Evolutionary conservation across 768 basidiomycete species (phyloP).

Genomic region (Gloeostereum incarnatum): DNA sequence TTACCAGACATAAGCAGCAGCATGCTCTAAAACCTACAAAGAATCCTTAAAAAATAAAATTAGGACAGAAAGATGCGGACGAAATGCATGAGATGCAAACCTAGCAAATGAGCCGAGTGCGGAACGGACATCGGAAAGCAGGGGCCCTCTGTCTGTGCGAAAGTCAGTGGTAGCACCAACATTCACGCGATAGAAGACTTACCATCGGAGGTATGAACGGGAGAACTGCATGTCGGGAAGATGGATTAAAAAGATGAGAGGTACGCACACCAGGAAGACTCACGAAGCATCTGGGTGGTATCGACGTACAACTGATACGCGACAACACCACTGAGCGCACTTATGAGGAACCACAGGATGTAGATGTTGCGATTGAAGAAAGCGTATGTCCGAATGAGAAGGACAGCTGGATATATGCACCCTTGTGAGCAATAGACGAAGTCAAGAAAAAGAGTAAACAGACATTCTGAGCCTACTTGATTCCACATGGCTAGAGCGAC

Average conservation of each 20-base stretch:
- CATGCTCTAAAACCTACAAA: slow-evolving; percentile 32
- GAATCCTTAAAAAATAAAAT: slow-evolving; percentile 29
- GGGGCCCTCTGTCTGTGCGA: slow-evolving; percentile 42
- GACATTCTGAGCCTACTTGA: slow-evolving; percentile 76
- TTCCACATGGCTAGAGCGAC: slow-evolving; percentile 84
- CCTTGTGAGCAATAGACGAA: slow-evolving; percentile 5
- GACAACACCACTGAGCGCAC: slow-evolving; percentile 62
- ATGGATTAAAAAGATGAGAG: slow-evolving; percentile 5
- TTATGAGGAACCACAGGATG: slow-evolving; percentile 53
- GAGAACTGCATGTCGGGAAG: slow-evolving; percentile 35
- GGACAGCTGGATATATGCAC: slow-evolving; percentile 41
- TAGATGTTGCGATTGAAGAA: slow-evolving; percentile 76
- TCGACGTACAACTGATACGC: slow-evolving; percentile 79
- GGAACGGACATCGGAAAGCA: slow-evolving; percentile 79
- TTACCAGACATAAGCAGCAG: background rate
- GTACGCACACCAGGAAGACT: background rate
- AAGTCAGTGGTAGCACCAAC: background rate
- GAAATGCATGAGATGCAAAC: slow-evolving; percentile 25
- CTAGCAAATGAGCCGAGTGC: slow-evolving; percentile 74
- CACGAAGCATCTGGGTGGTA: slow-evolving; percentile 69
- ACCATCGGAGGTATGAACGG: slow-evolving; percentile 58
- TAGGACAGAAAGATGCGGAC: slow-evolving; percentile 3
- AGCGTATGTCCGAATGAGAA: slow-evolving; percentile 78
- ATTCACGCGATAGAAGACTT: slow-evolving; percentile 12
- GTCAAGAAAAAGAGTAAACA: slow-evolving; percentile 13